Base-by-base conservation (phyloP, 2,329 filamentous ascomycete species). In the Fusarium aywerte region DNA sequence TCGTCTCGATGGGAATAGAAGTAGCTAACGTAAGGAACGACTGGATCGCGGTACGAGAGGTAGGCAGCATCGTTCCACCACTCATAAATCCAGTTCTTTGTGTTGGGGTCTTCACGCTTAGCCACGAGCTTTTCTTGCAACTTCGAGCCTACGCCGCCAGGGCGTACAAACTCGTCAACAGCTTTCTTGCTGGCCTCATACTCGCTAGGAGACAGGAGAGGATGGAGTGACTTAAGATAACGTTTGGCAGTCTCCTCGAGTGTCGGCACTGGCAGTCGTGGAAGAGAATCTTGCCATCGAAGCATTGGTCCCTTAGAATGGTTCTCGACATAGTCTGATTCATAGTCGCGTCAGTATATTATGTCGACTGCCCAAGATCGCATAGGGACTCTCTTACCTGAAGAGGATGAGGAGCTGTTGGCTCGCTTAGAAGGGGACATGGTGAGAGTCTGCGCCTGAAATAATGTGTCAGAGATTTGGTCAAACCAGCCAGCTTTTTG, bases 21-120 rank as follows among this genome's bases (percentile, higher is more conserved):
- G 87, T 99, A 99, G 80, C 93, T 97, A 75, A 99, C 96, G 77
- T 98, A 99, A 64, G 96, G 96, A 18, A 98, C 92, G 44, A 99
- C 92, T 12, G 96, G 96, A 78, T 98, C 96, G 70, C 95, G 91
- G 83, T 98, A 98, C 69, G 82, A 86, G 69, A 99, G 88, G 81
- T 99, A 99, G 59, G 96, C 96, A 6, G 89, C 88, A 52, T 97
- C 89, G 79, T 99, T 98, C 96, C 96, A 99, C 96, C 96, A 99
- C 73, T 99, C 95, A 72, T 91, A 89, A 58, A 99, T 85, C 96
- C 96, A 99, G 82, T 98, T 99, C 82, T 91, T 93, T 77, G 87
- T 82, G 65, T 91, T 90, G 48, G 94, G 90, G 70, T 97, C 88
- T 71, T 93, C 91, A 65, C 92, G 87, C 67, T 89, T 88, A 59